Evolutionary conservation across 2,329 filamentous ascomycete genomes (phyloP), one percentile per base, ranked within the genome.

Genomic region (Epichloe baconii): DNA sequence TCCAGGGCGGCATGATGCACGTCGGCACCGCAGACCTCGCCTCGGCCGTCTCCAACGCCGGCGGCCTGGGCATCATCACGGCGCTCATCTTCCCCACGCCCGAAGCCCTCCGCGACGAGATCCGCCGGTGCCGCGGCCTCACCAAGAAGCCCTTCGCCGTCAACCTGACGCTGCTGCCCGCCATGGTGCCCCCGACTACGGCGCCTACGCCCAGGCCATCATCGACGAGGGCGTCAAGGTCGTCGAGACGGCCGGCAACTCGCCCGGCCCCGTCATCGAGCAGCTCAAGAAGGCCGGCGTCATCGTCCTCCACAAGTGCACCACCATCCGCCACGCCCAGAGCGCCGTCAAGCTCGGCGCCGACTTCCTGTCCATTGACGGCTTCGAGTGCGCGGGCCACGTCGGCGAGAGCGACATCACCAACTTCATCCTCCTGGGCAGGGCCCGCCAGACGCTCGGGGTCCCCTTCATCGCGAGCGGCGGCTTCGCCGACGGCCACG

Each of bases 391-490:
- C 71, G 93, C 89, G 43, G 93, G 78, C 58, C 87, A 93, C 72
- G 87, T 93, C 51, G 87, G 87, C 65, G 87, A 93, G 74, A 83
- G 78, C 53, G 88, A 93, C 68, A 89, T 93, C 60, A 90, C 87
- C 54, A 93, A 93, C 71, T 88, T 93, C 66, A 90, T 93, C 63
- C 79, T 98, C 19, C 79, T 97, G 48, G 85, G 82, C 67, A 78
- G 86, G 54, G 91, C 93, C 12, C 78, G 93, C 14, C 93, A 97
- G 71, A 78, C 82, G 1, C 79, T 98, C 38, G 78, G 78, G 37
- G 80, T 94, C 10, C 93, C 93, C 0, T 98, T 97, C 67, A 95
- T 98, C 64, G 93, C 93, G 1, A 94, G 86, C 2, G 93, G 93
- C 52, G 93, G 93, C 2, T 97, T 98, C 64, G 91, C 89, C 12